Evolutionary conservation across 164 flowering plant genomes (phyloP), one percentile per base, ranked within the genome.

Genomic region (Akebia trifoliata): DNA sequence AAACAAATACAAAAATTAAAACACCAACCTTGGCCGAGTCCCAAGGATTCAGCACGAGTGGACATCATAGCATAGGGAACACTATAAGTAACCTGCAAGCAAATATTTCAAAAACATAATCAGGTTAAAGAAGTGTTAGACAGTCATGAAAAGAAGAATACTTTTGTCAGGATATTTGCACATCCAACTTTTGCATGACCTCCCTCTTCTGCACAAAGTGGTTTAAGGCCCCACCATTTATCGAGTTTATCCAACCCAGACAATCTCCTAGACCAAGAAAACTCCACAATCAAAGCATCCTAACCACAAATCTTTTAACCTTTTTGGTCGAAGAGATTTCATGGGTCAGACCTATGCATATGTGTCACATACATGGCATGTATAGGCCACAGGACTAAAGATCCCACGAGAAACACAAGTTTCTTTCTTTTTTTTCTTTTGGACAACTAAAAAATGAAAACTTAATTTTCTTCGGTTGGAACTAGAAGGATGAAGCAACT

Each of bases 31-130:
- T 94, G 99, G 38, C 99, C 99, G 53, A 94, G 89, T 45, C 93
- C 96, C 60, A 94, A 65, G 30, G 96, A 67, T 66, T 83, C 95
- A 39, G 88, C 80, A 14, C 88, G 81, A 38, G 85, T 52, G 38
- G 99, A 76, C 51, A 88, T 61, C 77, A 94, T 69, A 31, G 99
- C 97, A 83, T 88, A 94, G 14, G 97, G 97, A 71, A 94, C 84
- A 64, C 96, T 90, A 44, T 90, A 94, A 31, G 99, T 88, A 53
- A 94, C 73, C 99, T 94, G 90, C 78, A 81, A 61, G 22, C 21
- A 57, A 36, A 34, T 12, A 21, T 21, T 52, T 54, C 24, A 29
- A 43, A 9, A 29, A 62, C 18, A 55, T 29, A 49, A 46, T 44
- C 37, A 44, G 60, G 14, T 34, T 34, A 7, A 34, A 34, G 3